Evolutionary conservation across 2,329 filamentous ascomycete species (phyloP), one percentile per base, ranked within the genome.

Genomic region (Nemania serpens): DNA sequence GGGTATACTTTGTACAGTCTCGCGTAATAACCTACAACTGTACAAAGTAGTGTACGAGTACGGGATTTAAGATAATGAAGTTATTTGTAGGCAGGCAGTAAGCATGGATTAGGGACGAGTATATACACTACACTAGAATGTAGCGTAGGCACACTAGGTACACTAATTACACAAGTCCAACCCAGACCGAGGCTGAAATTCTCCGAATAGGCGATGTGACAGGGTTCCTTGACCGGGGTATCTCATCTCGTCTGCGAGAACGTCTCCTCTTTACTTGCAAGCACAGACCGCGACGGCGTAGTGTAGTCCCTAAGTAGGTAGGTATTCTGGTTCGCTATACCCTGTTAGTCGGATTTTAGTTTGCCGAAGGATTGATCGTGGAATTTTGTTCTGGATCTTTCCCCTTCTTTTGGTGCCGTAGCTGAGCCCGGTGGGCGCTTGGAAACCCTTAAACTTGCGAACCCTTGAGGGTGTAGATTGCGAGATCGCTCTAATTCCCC

Each of bases 181-280:
- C 39, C 22, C 47, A 48, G 36, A 12, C 58, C 46, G 49, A 57
- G 61, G 49, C 43, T 49, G 49, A 61, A 61, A 58, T 58, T 63
- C 61, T 61, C 61, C 57, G 61, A 60, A n/a, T 58, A 62, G 51
- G 55, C 47, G 54, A 63, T 50, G 50, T 39, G 57, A 47, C 58
- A 54, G 50, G 54, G 46, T 51, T 56, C 53, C 43, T 48, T 46
- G 51, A 22, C 59, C 37, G 47, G 55, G 55, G 50, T 58, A n/a
- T 20, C 46, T 58, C 55, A 58, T 58, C 43, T 52, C 55, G 34
- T 58, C 48, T 53, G 41, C 41, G 20, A 55, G 43, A 39, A 34
- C 33, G 55, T 33, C 33, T 51, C 51, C 34, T 45, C 51, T 50
- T 49, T 36, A 13, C 34, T 45, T 20, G 12, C 25, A 5, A 45